phyloP scores from a whole-genome alignment of 1,284 basidiomycete genomes.

The Ceratobasidium papillatum region DNA sequence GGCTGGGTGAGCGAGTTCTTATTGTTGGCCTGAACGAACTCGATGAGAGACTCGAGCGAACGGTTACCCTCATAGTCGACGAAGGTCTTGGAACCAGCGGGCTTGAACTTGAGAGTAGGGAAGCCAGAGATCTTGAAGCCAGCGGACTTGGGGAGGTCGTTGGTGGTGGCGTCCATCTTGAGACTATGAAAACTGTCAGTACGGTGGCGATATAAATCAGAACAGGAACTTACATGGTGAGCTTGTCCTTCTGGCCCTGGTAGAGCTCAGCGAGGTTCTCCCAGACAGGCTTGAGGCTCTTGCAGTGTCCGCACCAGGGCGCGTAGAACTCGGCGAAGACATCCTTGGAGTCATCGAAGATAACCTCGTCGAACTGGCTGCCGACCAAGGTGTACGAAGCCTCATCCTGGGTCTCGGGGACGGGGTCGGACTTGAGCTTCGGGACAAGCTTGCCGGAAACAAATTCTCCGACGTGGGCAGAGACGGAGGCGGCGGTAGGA shows the following conservation, averaged over 20 bases:
- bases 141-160: constrained; percentile 89
- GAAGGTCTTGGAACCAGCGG: constrained; percentile 86
- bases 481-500: constrained; percentile 65
- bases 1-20: constrained; percentile 64
- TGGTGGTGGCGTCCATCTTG: constrained; percentile 97
- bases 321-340: constrained; percentile 98
- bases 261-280: constrained; percentile 91
- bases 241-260: constrained; percentile 75
- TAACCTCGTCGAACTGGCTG: constrained; percentile 88
- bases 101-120: constrained; percentile 98
- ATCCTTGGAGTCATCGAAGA: constrained; percentile 90
- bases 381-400: constrained; percentile 87
- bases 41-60: constrained; percentile 82
- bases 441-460: constrained; percentile 78
- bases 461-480: constrained; percentile 72
- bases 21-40: constrained; percentile 84
- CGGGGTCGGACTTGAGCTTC: constrained; percentile 88
- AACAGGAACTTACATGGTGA: constrained; percentile 75
- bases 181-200: constrained; percentile 64
- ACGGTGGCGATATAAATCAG: constrained; percentile 42
- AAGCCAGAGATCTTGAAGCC: constrained; percentile 89
- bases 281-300: constrained; percentile 95
- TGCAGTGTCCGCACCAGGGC: constrained; percentile 97
- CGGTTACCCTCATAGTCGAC: constrained; percentile 94
- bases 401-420: constrained; percentile 86